A percentile compares a stretch with the other conserved stretches of the same genome.
phyloP scores from a whole-genome alignment of 176 grass and related monocot genomes.

The Otatea glauca region DNA sequence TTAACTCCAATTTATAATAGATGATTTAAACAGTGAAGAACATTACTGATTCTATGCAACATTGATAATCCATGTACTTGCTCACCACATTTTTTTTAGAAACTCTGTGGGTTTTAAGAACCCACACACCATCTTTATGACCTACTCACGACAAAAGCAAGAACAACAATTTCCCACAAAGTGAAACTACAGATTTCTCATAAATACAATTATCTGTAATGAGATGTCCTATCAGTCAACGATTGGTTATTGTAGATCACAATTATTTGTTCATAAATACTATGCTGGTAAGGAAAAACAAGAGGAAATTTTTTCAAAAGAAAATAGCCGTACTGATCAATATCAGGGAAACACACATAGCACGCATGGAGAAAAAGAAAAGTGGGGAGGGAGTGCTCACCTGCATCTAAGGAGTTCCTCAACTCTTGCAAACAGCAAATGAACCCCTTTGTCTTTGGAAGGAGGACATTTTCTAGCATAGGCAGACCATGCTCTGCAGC shows the following conservation, averaged over 20 bases:
- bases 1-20: slow-evolving; percentile 10
- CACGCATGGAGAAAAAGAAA: neutral
- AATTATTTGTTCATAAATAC: slow-evolving; percentile 19
- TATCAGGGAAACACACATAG: neutral
- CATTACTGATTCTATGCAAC: neutral
- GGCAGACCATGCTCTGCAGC: slow-evolving; percentile 79
- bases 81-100: slow-evolving; percentile 2
- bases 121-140: neutral
- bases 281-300: neutral
- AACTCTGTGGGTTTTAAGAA: neutral
- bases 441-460: slow-evolving; percentile 91
- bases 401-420: slow-evolving; percentile 64
- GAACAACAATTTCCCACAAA: neutral
- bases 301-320: neutral
- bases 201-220: neutral
- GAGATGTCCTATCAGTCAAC: neutral
- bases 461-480: slow-evolving; percentile 72
- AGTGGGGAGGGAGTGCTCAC: slow-evolving; percentile 3
- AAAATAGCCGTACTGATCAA: neutral
- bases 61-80: neutral
- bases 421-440: slow-evolving; percentile 72
- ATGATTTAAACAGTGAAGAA: neutral
- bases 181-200: neutral
- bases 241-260: neutral
- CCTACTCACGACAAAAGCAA: neutral